Conservation (phyloP, 192 early-diverging fungal species). For the Phycomyces nitens region DNA sequence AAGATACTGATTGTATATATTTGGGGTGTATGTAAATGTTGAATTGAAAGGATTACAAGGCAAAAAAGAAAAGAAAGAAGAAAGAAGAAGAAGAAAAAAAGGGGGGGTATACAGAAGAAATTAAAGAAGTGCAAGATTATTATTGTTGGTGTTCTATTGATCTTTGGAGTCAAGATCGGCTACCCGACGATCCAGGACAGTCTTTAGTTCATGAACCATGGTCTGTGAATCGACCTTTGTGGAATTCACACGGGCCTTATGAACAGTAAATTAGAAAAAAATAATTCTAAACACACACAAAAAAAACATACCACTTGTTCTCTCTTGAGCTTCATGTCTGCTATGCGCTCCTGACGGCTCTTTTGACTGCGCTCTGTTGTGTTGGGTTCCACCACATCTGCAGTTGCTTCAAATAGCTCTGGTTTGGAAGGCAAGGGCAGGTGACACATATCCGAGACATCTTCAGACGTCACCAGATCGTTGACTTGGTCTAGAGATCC, state of each 20-base stretch:
- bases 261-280: background rate
- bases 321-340: conserved; percentile 38
- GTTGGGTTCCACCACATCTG: conserved; percentile 24
- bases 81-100: background rate
- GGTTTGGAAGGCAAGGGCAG: conserved; percentile 38
- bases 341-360: conserved; percentile 48
- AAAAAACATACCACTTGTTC: conserved; percentile 37
- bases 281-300: no score
- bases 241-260: conserved; percentile 29
- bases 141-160: background rate
- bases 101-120: conserved; percentile 2
- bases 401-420: conserved; percentile 48
- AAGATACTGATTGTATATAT: no score
- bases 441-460: conserved; percentile 16
- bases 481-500: background rate
- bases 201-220: conserved; percentile 58
- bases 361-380: conserved; percentile 12
- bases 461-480: conserved; percentile 20
- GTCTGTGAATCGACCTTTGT: conserved; percentile 37
- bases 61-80: conserved; percentile 1
- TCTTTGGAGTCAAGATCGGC: conserved; percentile 19
- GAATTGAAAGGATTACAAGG: background rate
- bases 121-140: background rate
- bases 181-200: conserved; percentile 43
- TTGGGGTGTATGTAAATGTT: no score